Base-by-base conservation (phyloP, 2,329 filamentous ascomycete genomes). In the Ilyonectria destructans region DNA sequence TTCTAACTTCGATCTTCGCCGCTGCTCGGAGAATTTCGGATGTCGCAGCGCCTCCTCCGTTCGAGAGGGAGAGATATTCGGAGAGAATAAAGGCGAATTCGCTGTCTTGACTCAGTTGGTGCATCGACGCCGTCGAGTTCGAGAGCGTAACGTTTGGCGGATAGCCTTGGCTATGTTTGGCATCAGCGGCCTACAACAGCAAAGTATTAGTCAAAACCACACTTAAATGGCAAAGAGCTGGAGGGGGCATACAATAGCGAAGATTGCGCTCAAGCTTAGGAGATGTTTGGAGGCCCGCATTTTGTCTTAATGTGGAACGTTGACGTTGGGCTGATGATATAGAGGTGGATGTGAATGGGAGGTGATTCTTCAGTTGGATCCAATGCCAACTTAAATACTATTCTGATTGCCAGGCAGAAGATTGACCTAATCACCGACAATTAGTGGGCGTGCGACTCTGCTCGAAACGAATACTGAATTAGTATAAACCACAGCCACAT, bases 71-170 rank as follows among this genome's bases (percentile, higher is more conserved):
- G 17, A 69, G 58, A 9, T 69, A 67, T 35, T 72, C 70, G 2
- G 52, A 55, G n/a, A 71, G 58, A 13, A 72, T 63, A 26, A 72
- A 71, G 5, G 69, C 48, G 31, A 72, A 72, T 12, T 72, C 58
- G n/a, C 49, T 48, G 51, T 71, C 58, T 3, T 23, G 48, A 19
- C 70, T 72, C 23, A 71, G 67, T 15, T 59, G 63, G 17, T 68
- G 45, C 66, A 71, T 72, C 3, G 68, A 68, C 5, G 65, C 48
- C 4, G 68, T 70, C 1, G 51, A 49, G 13, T 71, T 70, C 23
- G 54, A 58, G 19, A 70, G 43, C 9, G 60, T 66, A 29, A 57
- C 12, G 49, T 56, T 56, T 40, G 59, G 59, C 15, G 59, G 51
- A 29, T 49, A 62, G n/a, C 35, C n/a, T 33, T 46, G 12, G 49